Evolutionary conservation across 495 filamentous ascomycete genomes (phyloP).

Genomic region (Aspergillus diversus): DNA sequence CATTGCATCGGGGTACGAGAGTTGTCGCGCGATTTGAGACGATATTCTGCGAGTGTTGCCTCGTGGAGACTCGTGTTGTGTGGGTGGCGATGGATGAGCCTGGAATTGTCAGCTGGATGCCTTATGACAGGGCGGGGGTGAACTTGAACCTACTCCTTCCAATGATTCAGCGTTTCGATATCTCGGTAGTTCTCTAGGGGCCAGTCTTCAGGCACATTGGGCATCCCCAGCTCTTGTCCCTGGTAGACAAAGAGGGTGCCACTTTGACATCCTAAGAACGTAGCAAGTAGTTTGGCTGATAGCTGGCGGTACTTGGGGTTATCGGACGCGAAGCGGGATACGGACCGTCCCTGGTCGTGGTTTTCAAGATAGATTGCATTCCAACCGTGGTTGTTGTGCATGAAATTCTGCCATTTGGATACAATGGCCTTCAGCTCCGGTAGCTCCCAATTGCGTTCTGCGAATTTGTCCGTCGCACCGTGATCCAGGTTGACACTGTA

Average conservation of each 20-base stretch:
- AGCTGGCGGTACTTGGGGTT: constrained; percentile 41
- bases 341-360: constrained; percentile 61
- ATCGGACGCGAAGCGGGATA: constrained; percentile 56
- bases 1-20: constrained; percentile 62
- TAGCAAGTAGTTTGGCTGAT: constrained; percentile 59
- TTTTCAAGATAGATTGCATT: constrained; percentile 62
- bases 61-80: constrained; percentile 1
- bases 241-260: constrained; percentile 70
- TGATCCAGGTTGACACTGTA: constrained; percentile 17
- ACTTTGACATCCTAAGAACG: constrained; percentile 55
- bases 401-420: constrained; percentile 58
- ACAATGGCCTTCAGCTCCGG: constrained; percentile 51
- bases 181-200: constrained; percentile 63
- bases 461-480: constrained; percentile 21
- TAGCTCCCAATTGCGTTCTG: constrained; percentile 42
- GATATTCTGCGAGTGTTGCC: constrained; percentile 1
- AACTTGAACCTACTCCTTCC: background rate
- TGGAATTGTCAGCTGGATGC: too few species aligned
- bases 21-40: constrained; percentile 46
- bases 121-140: too few species aligned
- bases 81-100: background rate
- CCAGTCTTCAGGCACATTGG: constrained; percentile 64
- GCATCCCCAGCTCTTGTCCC: constrained; percentile 72
- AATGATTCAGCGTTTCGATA: constrained; percentile 59
- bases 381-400: constrained; percentile 49